Base-by-base conservation (phyloP, 345 rosid species). In the Sonneratia caseolaris region DNA sequence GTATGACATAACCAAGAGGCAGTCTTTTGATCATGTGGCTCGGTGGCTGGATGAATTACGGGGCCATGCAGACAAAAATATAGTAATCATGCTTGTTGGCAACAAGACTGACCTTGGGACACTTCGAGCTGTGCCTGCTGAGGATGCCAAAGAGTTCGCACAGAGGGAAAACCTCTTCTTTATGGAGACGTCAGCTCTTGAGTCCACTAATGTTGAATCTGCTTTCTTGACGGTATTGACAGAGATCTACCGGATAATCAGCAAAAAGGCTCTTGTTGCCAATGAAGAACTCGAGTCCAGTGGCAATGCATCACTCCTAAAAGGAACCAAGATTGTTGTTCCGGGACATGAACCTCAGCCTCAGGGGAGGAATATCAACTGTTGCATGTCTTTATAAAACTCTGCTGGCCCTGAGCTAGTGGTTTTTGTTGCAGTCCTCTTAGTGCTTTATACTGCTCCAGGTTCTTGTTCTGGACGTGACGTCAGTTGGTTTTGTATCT, bases 181-280 rank as follows among this genome's bases (percentile, higher is more conserved):
- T 73, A 77, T 85, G 84, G 91, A 87, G 84, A 87, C 89, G 48
- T 87, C 91, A 16, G 89, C 91, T 43, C 79, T 87, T 18, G 86
- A 87, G 66, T 79, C 89, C 53, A 83, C 84, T 40, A 87, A 87
- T 57, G 91, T 86, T 18, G 88, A 88, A 76, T 56, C 81, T 4
- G 88, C 90, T 69, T 88, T 88, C 79, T 68, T 84, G 35, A 76
- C 88, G 9, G 74, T 86, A 48, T 75, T 86, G 74, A 86, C 86
- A 10, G 87, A 88, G 78, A 86, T 86, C 71, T 88, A 84, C 68
- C 79, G 85, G 72, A 48, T 84, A 56, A 79, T 84, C 69, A 81
- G 80, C 84, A 87, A 82, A 81, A 87, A 84, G 69, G 68, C 76
- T 48, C 86, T 87, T 8, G 59, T 73, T 69, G 88, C 89, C 48